A percentile compares a stretch with the other conserved stretches of the same genome.
Conservation (phyloP, 1,284 basidiomycete genomes). For the Laetiporus sulphureus region DNA sequence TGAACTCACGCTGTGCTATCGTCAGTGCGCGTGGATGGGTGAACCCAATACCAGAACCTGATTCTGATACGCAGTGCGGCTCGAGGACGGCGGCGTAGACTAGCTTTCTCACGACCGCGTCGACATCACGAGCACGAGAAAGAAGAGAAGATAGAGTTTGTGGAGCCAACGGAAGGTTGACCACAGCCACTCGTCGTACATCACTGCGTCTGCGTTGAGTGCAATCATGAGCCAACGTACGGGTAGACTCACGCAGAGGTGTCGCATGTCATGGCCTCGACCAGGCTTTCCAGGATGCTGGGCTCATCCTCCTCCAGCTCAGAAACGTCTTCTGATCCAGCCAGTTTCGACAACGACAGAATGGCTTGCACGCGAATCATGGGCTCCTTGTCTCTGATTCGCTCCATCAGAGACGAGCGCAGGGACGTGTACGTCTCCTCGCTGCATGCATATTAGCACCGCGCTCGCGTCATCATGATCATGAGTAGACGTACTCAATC, state of each 20-base stretch:
- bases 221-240: background rate
- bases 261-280: conserved; percentile 74
- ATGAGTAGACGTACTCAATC: conserved; percentile 60
- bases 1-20: conserved; percentile 72
- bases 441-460: conserved; percentile 32
- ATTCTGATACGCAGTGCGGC: conserved; percentile 17
- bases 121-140: conserved; percentile 80
- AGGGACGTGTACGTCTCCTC: conserved; percentile 78
- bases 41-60: conserved; percentile 36
- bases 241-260: conserved; percentile 60
- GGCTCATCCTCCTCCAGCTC: conserved; percentile 63
- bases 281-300: conserved; percentile 60
- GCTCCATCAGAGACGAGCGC: conserved; percentile 64
- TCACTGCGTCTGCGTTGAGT: conserved; percentile 47
- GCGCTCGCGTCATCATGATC: background rate
- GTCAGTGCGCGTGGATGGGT: conserved; percentile 65
- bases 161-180: conserved; percentile 67
- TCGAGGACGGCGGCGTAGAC: conserved; percentile 71
- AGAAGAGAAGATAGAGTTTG: conserved; percentile 66
- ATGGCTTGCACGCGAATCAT: conserved; percentile 82
- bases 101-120: conserved; percentile 75
- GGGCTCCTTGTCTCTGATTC: conserved; percentile 83
- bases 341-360: conserved; percentile 80
- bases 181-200: conserved; percentile 82
- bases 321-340: conserved; percentile 67